A percentile compares a stretch with the other conserved stretches of the same genome.
Evolutionary conservation across 208 protist species (phyloP).

Genomic region (Leishmania major): DNA sequence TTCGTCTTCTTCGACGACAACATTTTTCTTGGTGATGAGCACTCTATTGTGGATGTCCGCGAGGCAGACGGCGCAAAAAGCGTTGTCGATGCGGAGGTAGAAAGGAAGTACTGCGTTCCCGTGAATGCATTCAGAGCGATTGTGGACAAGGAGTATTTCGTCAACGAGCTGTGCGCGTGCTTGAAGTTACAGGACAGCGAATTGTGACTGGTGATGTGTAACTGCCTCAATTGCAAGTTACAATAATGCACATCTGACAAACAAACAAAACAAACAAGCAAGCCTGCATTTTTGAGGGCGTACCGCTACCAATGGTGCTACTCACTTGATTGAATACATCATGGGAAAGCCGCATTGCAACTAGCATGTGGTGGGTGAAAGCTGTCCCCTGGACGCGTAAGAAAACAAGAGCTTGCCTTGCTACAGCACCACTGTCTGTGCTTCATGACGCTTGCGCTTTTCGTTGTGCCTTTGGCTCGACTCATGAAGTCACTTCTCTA

Average conservation of each 20-base stretch:
- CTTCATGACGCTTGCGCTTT: background rate
- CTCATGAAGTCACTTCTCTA: background rate
- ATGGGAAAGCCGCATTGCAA: background rate
- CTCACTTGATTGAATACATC: background rate
- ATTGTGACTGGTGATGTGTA: background rate
- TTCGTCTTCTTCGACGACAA: constrained; percentile 92
- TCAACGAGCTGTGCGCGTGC: constrained; percentile 54
- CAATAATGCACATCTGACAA: background rate
- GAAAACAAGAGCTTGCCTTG: constrained; percentile 1
- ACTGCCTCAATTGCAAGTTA: background rate
- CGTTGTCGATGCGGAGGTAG: constrained; percentile 45
- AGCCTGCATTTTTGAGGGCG: background rate
- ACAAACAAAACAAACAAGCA: constrained; percentile 12
- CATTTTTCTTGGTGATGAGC: constrained; percentile 81
- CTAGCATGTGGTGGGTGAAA: background rate
- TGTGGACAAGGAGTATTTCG: constrained; percentile 83
- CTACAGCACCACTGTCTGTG: background rate
- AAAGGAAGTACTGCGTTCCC: constrained; percentile 71
- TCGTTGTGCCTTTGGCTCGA: background rate
- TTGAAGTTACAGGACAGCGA: constrained; percentile 44
- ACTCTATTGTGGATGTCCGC: constrained; percentile 88
- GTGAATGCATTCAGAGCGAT: constrained; percentile 88
- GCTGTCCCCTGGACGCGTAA: background rate
- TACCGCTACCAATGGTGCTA: background rate
- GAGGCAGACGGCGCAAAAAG: constrained; percentile 46